Conservation (phyloP, 108 stramenopile genomes). For the Mediolabrus comicus region DNA sequence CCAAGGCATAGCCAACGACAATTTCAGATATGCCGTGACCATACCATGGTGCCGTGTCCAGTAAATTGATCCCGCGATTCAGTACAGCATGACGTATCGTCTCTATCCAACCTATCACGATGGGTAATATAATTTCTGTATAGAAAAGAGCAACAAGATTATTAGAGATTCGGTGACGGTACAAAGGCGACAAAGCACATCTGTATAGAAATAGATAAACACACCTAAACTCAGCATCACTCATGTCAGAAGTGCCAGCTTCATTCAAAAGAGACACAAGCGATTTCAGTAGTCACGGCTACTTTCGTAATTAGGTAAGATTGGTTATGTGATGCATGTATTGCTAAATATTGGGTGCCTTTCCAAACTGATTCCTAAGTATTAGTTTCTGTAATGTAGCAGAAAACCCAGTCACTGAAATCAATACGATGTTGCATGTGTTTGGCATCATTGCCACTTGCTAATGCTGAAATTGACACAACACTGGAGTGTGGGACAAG, state of each 20-base stretch:
- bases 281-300: constrained; percentile 80
- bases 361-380: no score
- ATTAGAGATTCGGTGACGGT: neutral
- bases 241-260: constrained; percentile 59
- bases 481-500: no score
- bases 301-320: no score
- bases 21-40: constrained; percentile 84
- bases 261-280: constrained; percentile 69
- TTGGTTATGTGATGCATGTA: no score
- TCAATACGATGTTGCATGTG: no score
- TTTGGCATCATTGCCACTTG: no score
- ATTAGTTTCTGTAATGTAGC: no score
- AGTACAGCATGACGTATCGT: constrained; percentile 72
- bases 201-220: no score
- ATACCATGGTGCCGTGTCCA: constrained; percentile 93
- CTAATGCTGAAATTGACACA: no score
- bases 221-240: constrained; percentile 42
- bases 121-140: constrained; percentile 52
- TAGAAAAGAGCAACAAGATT: neutral
- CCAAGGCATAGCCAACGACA: constrained; percentile 77
- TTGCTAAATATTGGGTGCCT: no score
- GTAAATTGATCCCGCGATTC: constrained; percentile 63
- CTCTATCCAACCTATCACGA: constrained; percentile 75
- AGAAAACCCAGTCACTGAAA: no score
- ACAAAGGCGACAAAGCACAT: neutral